phyloP scores from a whole-genome alignment of 1,284 basidiomycete species.

The Coriolopsis trogii region DNA sequence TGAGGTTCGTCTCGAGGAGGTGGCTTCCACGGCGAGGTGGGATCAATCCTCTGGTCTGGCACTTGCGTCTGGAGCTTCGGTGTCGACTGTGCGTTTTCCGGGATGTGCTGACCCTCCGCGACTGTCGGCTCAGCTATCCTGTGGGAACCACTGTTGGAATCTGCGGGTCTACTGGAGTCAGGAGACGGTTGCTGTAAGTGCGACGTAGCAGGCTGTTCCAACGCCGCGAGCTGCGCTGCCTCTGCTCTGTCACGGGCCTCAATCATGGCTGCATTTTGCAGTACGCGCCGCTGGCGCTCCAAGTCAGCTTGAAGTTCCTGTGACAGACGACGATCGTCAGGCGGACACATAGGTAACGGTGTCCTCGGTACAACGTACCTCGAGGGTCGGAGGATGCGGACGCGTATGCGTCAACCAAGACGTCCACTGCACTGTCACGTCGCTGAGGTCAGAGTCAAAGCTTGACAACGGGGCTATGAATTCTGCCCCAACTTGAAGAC shows the following conservation, averaged over 20 bases:
- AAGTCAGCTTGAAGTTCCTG: conserved; percentile 34
- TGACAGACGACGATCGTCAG: neutral
- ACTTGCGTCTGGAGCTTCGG: neutral
- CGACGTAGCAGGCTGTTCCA: conserved; percentile 7
- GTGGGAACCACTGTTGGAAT: neutral
- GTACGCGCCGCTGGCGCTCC: conserved; percentile 30
- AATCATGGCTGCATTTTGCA: conserved; percentile 29
- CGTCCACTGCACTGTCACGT: conserved; percentile 38
- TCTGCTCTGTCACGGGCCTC: conserved; percentile 33
- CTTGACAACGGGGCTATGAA: neutral
- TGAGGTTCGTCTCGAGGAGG: conserved; percentile 20
- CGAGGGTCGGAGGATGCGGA: conserved; percentile 30
- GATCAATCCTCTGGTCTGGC: neutral
- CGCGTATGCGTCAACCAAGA: conserved; percentile 38
- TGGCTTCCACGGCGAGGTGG: conserved; percentile 19
- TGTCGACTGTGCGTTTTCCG: neutral
- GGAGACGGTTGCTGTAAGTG: conserved; percentile 3
- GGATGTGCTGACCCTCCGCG: neutral
- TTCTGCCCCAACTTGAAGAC: too few species aligned
- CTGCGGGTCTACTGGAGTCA: neutral
- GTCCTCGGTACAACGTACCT: conserved; percentile 12
- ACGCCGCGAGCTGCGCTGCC: conserved; percentile 20
- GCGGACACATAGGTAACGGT: neutral
- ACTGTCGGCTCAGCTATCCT: neutral
- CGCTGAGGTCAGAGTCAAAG: too few species aligned